A percentile compares a stretch with the other conserved stretches of the same genome.
Conservation (phyloP, 2,329 filamentous ascomycete genomes). For the Aspergillus fumigatus region DNA sequence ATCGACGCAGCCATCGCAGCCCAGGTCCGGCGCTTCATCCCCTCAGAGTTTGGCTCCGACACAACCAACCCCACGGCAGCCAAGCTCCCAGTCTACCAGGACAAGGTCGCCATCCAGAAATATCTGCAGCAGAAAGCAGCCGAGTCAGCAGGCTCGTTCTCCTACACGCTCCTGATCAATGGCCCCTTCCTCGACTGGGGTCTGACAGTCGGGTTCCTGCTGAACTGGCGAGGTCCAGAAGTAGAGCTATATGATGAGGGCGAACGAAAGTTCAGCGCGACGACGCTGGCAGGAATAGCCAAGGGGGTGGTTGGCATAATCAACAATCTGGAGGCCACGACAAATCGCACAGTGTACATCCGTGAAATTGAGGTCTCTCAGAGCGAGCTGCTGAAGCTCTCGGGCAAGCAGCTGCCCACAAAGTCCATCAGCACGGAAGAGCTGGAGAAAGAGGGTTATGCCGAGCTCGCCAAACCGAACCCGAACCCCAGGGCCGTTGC, state of each 20-base stretch:
- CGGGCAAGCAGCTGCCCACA: not conserved
- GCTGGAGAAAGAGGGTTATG: not conserved
- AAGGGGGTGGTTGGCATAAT: constrained; percentile 49
- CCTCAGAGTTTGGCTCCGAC: constrained; percentile 35
- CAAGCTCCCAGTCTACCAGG: constrained; percentile 27
- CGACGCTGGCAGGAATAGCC: constrained; percentile 46
- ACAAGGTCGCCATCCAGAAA: constrained; percentile 27
- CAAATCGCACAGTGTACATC: constrained; percentile 44
- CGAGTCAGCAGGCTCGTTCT: constrained; percentile 16
- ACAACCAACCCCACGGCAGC: constrained; percentile 19
- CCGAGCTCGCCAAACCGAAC: not conserved
- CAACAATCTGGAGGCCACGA: constrained; percentile 48
- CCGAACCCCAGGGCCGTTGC: constrained; percentile 18
- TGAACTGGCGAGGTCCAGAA: constrained; percentile 34
- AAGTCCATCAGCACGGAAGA: not conserved
- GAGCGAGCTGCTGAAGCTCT: not conserved
- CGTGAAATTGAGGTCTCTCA: constrained; percentile 1
- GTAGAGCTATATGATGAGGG: constrained; percentile 50
- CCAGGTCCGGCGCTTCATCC: constrained; percentile 13
- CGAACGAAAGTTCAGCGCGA: constrained; percentile 44
- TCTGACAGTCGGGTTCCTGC: constrained; percentile 38
- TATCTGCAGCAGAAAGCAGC: constrained; percentile 20
- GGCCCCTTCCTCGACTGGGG: constrained; percentile 34
- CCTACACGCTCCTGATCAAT: constrained; percentile 28
- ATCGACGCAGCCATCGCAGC: constrained; percentile 10